phyloP scores from a whole-genome alignment of 1,139 yeast species.

The Yamadazyma taylorii region DNA sequence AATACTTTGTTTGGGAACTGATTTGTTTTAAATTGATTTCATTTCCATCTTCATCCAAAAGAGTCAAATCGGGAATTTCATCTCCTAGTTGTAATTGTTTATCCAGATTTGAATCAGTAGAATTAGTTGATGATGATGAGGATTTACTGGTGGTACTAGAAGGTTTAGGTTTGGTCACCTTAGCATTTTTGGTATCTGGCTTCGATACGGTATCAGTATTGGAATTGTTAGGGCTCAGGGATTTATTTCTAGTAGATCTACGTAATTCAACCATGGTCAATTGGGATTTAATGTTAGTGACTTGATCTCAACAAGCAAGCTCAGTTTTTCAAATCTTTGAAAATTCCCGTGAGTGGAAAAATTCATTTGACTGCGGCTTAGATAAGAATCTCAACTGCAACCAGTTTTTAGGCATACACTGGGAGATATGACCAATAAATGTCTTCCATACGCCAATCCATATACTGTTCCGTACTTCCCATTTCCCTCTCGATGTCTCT shows the following conservation, averaged over 20 bases:
- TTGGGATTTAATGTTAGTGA: no score
- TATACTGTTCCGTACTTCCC: no score
- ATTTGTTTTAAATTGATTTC: constrained; percentile 51
- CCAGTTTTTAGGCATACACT: no score
- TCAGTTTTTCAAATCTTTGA: no score
- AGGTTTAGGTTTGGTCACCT: constrained; percentile 13
- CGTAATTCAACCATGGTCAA: constrained; percentile 50
- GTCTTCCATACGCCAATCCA: no score
- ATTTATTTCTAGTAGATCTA: constrained; percentile 46
- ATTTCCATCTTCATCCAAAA: constrained; percentile 68
- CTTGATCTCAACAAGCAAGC: no score
- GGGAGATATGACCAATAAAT: no score
- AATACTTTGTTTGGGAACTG: constrained; percentile 47
- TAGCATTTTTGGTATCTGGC: constrained; percentile 5
- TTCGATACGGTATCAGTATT: constrained; percentile 9
- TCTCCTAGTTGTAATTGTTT: constrained; percentile 62
- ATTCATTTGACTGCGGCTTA: no score
- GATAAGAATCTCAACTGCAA: no score
- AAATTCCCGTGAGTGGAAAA: no score
- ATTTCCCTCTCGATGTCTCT: no score
- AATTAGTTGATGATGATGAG: not conserved
- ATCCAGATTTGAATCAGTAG: constrained; percentile 1
- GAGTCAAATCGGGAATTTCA: constrained; percentile 60
- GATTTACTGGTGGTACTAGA: constrained; percentile 6
- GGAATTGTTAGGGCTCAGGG: constrained; percentile 20